Evolutionary conservation across 1,139 yeast genomes (phyloP).

Genomic region (Yamadazyma atlantica): DNA sequence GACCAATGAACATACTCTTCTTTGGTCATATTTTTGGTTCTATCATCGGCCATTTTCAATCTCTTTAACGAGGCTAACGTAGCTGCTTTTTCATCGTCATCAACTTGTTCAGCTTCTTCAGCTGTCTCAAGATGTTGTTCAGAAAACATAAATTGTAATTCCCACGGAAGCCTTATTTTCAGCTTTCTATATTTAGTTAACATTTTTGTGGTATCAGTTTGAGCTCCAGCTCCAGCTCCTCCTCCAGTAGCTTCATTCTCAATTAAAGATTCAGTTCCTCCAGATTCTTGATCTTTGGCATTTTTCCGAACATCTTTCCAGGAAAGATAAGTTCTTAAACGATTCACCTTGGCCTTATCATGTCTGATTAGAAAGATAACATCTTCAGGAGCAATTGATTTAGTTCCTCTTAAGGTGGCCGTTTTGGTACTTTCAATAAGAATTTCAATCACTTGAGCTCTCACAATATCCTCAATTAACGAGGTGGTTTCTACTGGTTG

Average conservation of each 20-base stretch:
- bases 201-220: constrained; percentile 53
- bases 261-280: constrained; percentile 61
- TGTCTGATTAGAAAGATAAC: constrained; percentile 89
- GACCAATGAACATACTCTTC: constrained; percentile 99
- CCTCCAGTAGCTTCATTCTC: constrained; percentile 40
- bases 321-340: constrained; percentile 84
- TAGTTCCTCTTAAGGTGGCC: constrained; percentile 79
- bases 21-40: constrained; percentile 90
- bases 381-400: constrained; percentile 88
- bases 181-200: constrained; percentile 68
- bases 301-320: constrained; percentile 98
- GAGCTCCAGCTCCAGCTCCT: constrained; percentile 23
- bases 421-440: constrained; percentile 76
- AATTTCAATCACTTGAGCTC: constrained; percentile 92
- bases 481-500: constrained; percentile 92
- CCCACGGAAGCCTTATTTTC: constrained; percentile 92
- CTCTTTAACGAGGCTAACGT: constrained; percentile 84
- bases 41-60: constrained; percentile 88
- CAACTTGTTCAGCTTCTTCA: constrained; percentile 77
- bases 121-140: constrained; percentile 86
- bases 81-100: constrained; percentile 88
- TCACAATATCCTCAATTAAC: constrained; percentile 88
- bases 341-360: constrained; percentile 90
- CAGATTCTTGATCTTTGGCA: constrained; percentile 92
- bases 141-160: constrained; percentile 85